These are phyloP conservation scores for Blastocystis sp. DNA, from an alignment of 352 stramenopile species.

Conservation along the genomic window DNA sequence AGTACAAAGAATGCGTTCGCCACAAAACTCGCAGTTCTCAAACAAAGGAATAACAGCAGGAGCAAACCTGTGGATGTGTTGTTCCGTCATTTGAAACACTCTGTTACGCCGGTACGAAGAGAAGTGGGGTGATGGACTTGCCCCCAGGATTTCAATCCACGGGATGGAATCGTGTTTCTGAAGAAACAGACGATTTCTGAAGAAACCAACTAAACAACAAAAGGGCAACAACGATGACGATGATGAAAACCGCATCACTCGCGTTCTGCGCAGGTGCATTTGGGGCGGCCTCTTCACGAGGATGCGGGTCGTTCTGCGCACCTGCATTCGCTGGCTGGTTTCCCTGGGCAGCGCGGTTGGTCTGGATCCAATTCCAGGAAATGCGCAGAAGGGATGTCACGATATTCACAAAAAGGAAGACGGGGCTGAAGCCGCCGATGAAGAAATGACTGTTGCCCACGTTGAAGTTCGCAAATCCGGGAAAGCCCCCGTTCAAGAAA, in stretches of 20 bases:
- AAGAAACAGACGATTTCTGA: not conserved
- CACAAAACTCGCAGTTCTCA: slow-evolving; percentile 50
- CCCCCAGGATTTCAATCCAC: too few species aligned
- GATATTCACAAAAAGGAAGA: slow-evolving; percentile 15
- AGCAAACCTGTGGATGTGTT: slow-evolving; percentile 10
- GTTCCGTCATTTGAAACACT: slow-evolving; percentile 3
- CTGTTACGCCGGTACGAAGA: not conserved
- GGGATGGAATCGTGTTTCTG: not conserved
- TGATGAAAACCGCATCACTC: not conserved
- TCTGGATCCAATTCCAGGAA: not conserved
- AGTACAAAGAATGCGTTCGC: slow-evolving; percentile 29
- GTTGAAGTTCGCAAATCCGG: slow-evolving; percentile 20
- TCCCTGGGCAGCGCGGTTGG: not conserved
- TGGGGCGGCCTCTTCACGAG: not conserved
- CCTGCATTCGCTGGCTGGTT: not conserved
- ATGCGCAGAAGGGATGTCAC: not conserved
- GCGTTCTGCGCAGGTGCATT: not conserved
- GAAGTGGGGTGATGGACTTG: not conserved
- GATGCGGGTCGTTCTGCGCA: not conserved
- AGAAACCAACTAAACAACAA: not conserved
- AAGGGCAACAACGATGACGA: slow-evolving; percentile 16
- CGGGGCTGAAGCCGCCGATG: not conserved
- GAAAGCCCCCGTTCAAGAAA: not conserved
- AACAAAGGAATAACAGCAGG: slow-evolving; percentile 36
- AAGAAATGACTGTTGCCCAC: slow-evolving; percentile 5